Conservation (phyloP, 2,329 filamentous ascomycete species). For the Aphanoascus verrucosus region DNA sequence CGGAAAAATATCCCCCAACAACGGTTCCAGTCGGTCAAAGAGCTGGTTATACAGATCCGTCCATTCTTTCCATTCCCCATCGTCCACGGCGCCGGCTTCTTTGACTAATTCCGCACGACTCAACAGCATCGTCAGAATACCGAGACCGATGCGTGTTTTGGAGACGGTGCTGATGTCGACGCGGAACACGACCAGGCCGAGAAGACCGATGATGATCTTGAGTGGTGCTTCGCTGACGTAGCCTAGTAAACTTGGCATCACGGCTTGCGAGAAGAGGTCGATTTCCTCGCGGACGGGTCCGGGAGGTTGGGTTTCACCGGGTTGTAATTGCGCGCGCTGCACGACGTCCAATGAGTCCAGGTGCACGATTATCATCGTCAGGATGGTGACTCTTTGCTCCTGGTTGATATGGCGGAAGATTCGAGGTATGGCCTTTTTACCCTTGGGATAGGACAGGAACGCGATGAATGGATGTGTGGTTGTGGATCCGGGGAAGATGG, state of each 20-base stretch:
- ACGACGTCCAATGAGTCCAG: conserved; percentile 88
- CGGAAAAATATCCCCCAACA: conserved; percentile 77
- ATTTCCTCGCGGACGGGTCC: conserved; percentile 77
- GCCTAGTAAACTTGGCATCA: conserved; percentile 80
- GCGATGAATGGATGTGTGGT: conserved; percentile 84
- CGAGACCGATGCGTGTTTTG: conserved; percentile 76
- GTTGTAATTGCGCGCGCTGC: conserved; percentile 61
- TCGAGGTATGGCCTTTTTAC: conserved; percentile 88
- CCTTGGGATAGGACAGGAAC: conserved; percentile 87
- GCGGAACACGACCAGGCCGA: conserved; percentile 71
- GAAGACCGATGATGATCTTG: conserved; percentile 78
- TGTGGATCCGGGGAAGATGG: conserved; percentile 62
- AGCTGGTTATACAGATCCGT: conserved; percentile 70
- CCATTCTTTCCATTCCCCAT: conserved; percentile 74
- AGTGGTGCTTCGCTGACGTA: conserved; percentile 87
- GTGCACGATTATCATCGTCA: conserved; percentile 92
- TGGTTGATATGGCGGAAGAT: conserved; percentile 89
- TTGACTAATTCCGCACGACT: conserved; percentile 90
- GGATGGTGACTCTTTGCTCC: conserved; percentile 80
- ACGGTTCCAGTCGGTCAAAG: conserved; percentile 78
- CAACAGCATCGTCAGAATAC: conserved; percentile 84
- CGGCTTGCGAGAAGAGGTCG: conserved; percentile 75
- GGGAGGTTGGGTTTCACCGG: conserved; percentile 63
- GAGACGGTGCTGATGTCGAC: conserved; percentile 76
- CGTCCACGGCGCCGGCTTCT: conserved; percentile 59